phyloP scores from a whole-genome alignment of 2,329 filamentous ascomycete genomes.

The Fusarium palustre region DNA sequence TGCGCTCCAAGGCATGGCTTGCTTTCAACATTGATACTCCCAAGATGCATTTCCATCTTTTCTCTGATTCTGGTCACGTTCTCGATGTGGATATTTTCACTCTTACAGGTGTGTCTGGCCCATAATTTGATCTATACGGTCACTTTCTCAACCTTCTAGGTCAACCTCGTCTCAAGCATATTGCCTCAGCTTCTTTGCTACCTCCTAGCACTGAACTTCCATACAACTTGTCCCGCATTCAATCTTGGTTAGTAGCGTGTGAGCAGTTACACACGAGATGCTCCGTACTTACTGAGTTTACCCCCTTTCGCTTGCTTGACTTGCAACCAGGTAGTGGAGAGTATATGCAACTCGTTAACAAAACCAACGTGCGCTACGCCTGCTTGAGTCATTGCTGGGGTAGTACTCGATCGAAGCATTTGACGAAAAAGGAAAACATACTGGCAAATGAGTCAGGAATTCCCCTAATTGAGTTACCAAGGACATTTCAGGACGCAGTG shows the following conservation, averaged over 20 bases:
- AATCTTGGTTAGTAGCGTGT: not conserved
- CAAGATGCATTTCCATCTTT: constrained; percentile 2
- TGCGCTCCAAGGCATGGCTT: not conserved
- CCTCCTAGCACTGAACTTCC: not conserved
- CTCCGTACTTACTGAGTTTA: not conserved
- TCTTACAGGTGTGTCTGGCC: not conserved
- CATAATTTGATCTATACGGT: not conserved
- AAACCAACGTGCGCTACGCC: not conserved
- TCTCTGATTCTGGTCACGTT: not conserved
- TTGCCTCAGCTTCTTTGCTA: not conserved
- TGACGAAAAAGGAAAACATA: not conserved
- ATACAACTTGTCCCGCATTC: not conserved
- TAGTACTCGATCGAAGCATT: not conserved
- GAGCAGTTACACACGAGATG: not conserved
- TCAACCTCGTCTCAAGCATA: not conserved
- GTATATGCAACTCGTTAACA: not conserved
- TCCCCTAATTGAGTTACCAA: not conserved
- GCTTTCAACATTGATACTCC: not conserved
- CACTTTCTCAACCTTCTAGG: not conserved
- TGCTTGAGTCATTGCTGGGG: constrained; percentile 2
- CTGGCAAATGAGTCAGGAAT: not conserved
- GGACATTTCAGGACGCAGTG: not conserved
- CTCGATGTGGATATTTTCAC: not conserved
- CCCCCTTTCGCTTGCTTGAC: not conserved
- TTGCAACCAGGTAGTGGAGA: not conserved